Conservation (phyloP, 2,329 filamentous ascomycete genomes). For the Lecanicillium sp. region DNA sequence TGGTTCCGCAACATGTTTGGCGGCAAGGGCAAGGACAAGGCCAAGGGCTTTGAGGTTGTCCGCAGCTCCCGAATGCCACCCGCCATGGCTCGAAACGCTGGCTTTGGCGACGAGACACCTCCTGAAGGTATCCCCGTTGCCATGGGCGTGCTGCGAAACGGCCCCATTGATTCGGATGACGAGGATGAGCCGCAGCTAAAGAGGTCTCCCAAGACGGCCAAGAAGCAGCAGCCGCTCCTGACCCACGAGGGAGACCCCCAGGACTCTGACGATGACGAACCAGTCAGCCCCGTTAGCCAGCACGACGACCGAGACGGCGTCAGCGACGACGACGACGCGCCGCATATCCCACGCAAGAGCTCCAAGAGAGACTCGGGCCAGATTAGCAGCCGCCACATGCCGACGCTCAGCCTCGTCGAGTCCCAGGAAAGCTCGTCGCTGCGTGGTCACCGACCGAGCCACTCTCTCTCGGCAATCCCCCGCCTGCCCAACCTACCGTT, state of each 20-base stretch:
- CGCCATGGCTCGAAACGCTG: conserved; percentile 47
- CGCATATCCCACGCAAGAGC: conserved; percentile 63
- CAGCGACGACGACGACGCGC: conserved; percentile 33
- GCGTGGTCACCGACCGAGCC: conserved; percentile 4
- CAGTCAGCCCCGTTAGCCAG: conserved; percentile 22
- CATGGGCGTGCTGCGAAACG: conserved; percentile 50
- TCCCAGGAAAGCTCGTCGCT: conserved; percentile 9
- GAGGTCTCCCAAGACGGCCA: conserved; percentile 11
- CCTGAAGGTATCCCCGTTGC: conserved; percentile 60
- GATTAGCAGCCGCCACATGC: conserved; percentile 23
- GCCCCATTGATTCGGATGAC: conserved; percentile 58
- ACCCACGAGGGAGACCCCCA: conserved; percentile 38
- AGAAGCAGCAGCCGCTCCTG: conserved; percentile 25
- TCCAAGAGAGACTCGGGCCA: conserved; percentile 53
- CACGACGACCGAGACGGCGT: too few relatives aligned
- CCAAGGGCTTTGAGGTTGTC: conserved; percentile 95
- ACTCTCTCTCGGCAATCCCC: conserved; percentile 13
- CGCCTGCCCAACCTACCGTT: conserved; percentile 44
- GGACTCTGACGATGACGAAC: conserved; percentile 37
- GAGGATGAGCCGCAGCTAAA: conserved; percentile 29
- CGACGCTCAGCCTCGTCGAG: conserved; percentile 26
- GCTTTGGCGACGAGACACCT: conserved; percentile 57
- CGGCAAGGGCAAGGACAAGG: conserved; percentile 86
- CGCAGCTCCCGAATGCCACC: conserved; percentile 81
- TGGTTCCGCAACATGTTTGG: conserved; percentile 79